phyloP scores from a whole-genome alignment of 345 rosid species.

The Conringia planisiliqua region DNA sequence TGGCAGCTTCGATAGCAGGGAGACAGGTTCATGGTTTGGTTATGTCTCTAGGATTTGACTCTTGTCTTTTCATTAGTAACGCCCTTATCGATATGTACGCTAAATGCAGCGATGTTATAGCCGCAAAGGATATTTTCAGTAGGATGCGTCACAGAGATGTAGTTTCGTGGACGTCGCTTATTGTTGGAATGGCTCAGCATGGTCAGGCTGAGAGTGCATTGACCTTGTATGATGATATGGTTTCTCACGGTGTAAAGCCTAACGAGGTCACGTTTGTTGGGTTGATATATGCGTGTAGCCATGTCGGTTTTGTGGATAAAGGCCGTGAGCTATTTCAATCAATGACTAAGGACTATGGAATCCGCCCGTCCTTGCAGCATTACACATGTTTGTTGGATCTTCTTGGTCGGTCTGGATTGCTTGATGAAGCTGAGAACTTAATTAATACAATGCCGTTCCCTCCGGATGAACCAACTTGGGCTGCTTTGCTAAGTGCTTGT shows the following conservation, averaged over 20 bases:
- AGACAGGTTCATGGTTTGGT: slow-evolving; percentile 66
- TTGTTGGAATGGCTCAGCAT: slow-evolving; percentile 81
- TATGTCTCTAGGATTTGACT: slow-evolving; percentile 47
- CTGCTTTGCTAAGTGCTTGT: slow-evolving; percentile 74
- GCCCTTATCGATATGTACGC: slow-evolving; percentile 84
- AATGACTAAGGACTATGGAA: slow-evolving; percentile 50
- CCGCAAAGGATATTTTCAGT: slow-evolving; percentile 51
- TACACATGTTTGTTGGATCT: slow-evolving; percentile 79
- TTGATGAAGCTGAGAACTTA: slow-evolving; percentile 62
- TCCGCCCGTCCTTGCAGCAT: slow-evolving; percentile 69
- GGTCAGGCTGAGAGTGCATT: slow-evolving; percentile 65
- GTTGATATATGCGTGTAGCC: slow-evolving; percentile 79
- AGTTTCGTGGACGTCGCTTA: slow-evolving; percentile 78
- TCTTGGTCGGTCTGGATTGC: slow-evolving; percentile 70
- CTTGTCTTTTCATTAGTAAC: slow-evolving; percentile 63
- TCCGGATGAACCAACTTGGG: slow-evolving; percentile 87
- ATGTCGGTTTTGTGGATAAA: slow-evolving; percentile 59
- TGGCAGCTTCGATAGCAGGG: slow-evolving; percentile 56
- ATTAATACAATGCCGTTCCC: slow-evolving; percentile 58
- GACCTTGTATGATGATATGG: slow-evolving; percentile 59
- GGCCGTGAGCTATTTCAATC: slow-evolving; percentile 60
- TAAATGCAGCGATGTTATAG: slow-evolving; percentile 68
- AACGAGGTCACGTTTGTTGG: slow-evolving; percentile 80
- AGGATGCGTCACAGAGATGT: slow-evolving; percentile 55
- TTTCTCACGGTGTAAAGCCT: slow-evolving; percentile 60